Conservation (phyloP, 140 eudicot genomes). For the Flaveria floridana region DNA sequence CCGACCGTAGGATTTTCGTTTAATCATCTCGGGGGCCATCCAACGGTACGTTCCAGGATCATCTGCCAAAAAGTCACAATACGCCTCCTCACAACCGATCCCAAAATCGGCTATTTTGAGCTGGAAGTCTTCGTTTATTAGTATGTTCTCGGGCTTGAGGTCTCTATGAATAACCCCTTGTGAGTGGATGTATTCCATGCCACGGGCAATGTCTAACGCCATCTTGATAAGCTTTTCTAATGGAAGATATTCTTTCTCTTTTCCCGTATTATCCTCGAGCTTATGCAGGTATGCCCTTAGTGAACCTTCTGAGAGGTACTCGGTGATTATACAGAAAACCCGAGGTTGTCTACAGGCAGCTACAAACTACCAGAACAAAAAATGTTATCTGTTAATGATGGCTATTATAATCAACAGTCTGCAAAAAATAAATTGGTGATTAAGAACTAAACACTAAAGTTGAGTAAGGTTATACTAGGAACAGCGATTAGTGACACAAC, state of each 20-base stretch:
- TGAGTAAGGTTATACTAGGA: background rate
- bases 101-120: constrained; percentile 93
- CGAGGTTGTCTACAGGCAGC: constrained; percentile 79
- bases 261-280: constrained; percentile 55
- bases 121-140: constrained; percentile 56
- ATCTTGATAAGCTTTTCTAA: constrained; percentile 45
- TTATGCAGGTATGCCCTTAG: constrained; percentile 78
- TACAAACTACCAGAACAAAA: constrained; percentile 48
- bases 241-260: constrained; percentile 52
- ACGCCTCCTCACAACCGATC: constrained; percentile 76
- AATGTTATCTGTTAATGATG: background rate
- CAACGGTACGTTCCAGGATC: constrained; percentile 94
- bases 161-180: constrained; percentile 87
- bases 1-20: constrained; percentile 61
- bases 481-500: background rate
- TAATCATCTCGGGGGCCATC: constrained; percentile 99
- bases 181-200: constrained; percentile 84
- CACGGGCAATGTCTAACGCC: constrained; percentile 82
- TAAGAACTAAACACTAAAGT: background rate
- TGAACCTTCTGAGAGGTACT: constrained; percentile 85
- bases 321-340: constrained; percentile 68
- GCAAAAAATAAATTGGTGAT: background rate
- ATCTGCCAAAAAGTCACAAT: constrained; percentile 66
- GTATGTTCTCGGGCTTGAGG: constrained; percentile 81
- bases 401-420: background rate